Percentiles rank a stretch among this genome's conserved stretches.
Conservation (phyloP, 257 asterid species). For the Echites panduratus region DNA sequence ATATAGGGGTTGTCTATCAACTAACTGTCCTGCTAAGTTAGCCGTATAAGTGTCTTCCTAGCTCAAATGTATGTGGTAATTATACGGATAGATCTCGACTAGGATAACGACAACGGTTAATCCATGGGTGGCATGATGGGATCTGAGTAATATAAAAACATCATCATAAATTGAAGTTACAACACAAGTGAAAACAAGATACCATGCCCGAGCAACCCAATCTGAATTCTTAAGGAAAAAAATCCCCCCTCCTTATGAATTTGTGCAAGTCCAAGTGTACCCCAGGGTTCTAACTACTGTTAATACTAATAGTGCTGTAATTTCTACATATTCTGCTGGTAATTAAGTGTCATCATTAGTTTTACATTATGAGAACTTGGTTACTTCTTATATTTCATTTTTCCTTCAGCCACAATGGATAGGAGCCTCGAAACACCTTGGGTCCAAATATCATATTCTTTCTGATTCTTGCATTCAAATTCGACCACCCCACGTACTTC, state of each 20-base stretch:
- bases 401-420: constrained; percentile 33
- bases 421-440: constrained; percentile 48
- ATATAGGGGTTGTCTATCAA: too few relatives aligned
- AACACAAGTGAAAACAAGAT: neutral
- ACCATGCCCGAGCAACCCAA: neutral
- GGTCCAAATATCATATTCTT: constrained; percentile 48
- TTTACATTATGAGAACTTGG: constrained; percentile 18
- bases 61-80: too few relatives aligned
- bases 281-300: neutral
- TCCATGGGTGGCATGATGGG: too few relatives aligned
- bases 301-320: neutral
- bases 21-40: too few relatives aligned
- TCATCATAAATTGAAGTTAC: neutral
- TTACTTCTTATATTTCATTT: neutral
- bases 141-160: neutral
- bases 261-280: constrained; percentile 12
- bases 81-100: too few relatives aligned
- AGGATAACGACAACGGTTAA: too few relatives aligned
- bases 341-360: neutral
- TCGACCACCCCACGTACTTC: constrained; percentile 63
- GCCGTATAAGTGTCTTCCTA: too few relatives aligned
- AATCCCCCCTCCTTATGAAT: constrained; percentile 25
- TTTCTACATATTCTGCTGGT: neutral
- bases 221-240: neutral
- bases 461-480: constrained; percentile 44